phyloP scores from a whole-genome alignment of 169 alveolate species.

The Plasmodium chabaudi region DNA sequence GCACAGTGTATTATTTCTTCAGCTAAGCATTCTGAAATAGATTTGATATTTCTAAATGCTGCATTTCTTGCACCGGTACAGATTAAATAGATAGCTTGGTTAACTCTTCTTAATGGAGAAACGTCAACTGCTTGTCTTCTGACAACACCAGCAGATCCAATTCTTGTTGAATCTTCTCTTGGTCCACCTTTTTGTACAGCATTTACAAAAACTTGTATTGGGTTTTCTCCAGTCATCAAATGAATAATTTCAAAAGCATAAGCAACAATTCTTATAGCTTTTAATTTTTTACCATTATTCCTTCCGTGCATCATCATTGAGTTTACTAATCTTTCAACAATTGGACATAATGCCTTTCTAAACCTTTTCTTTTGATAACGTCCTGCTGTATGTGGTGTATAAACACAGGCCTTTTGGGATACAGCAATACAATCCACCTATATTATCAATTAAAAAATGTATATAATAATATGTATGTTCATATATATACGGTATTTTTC shows the following conservation, averaged over 20 bases:
- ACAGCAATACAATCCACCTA: slow-evolving; percentile 95
- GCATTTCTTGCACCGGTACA: slow-evolving; percentile 97
- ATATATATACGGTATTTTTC: background rate
- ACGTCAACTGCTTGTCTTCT: slow-evolving; percentile 99
- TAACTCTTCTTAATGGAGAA: slow-evolving; percentile 99
- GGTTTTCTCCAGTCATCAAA: slow-evolving; percentile 97
- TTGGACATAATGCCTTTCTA: slow-evolving; percentile 99
- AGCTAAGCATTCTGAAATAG: slow-evolving; percentile 99
- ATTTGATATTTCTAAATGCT: slow-evolving; percentile 98
- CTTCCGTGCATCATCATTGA: slow-evolving; percentile 92
- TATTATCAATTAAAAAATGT: slow-evolving; percentile 56
- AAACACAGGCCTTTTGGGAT: slow-evolving; percentile 95
- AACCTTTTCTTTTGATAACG: slow-evolving; percentile 98
- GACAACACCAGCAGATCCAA: slow-evolving; percentile 99
- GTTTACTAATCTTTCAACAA: slow-evolving; percentile 98
- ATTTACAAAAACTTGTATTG: slow-evolving; percentile 96
- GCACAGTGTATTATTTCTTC: slow-evolving; percentile 99
- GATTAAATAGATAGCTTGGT: slow-evolving; percentile 98
- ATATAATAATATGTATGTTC: background rate
- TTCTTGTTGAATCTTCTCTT: slow-evolving; percentile 99
- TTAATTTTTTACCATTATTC: slow-evolving; percentile 99
- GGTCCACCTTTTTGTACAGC: slow-evolving; percentile 99
- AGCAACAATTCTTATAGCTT: slow-evolving; percentile 98
- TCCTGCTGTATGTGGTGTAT: slow-evolving; percentile 99
- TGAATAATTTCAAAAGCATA: slow-evolving; percentile 98